A percentile compares a stretch with the other conserved stretches of the same genome.
phyloP scores from a whole-genome alignment of 352 stramenopile species.

The Elongisporangium anandrum region DNA sequence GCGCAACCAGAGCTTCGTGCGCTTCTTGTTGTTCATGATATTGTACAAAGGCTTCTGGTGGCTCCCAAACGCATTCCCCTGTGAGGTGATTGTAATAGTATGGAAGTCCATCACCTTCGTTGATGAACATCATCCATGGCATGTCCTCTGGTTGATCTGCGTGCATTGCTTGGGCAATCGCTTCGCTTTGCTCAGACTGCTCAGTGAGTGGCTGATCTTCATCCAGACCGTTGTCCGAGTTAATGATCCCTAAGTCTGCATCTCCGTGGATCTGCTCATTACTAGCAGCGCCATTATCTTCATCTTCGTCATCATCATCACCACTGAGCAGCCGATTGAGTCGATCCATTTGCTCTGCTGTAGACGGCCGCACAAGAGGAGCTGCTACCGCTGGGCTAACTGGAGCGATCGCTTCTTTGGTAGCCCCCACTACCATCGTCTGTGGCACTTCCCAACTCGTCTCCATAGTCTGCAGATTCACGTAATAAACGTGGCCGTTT shows the following conservation, averaged over 20 bases:
- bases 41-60: constrained; percentile 42
- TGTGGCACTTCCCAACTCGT: constrained; percentile 37
- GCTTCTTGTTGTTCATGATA: constrained; percentile 26
- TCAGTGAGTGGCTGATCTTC: background rate
- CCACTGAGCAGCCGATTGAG: constrained; percentile 54
- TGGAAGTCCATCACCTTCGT: constrained; percentile 50
- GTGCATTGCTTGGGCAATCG: constrained; percentile 1
- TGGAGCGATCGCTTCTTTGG: background rate
- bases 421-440: background rate
- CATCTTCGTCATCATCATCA: constrained; percentile 24
- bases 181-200: constrained; percentile 5
- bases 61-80: constrained; percentile 61
- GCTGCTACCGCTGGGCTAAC: constrained; percentile 1
- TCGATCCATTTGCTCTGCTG: constrained; percentile 57
- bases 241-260: background rate
- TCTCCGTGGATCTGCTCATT: constrained; percentile 1
- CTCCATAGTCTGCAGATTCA: constrained; percentile 51
- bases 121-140: constrained; percentile 67
- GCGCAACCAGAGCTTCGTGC: background rate
- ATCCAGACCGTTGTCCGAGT: background rate
- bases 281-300: constrained; percentile 11
- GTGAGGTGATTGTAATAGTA: constrained; percentile 74
- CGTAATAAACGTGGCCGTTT: constrained; percentile 35
- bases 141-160: constrained; percentile 2
- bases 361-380: constrained; percentile 22